These are phyloP conservation scores for Cladosporium phlei DNA, from an alignment of 2,329 filamentous ascomycete species.

Conservation along the genomic window DNA sequence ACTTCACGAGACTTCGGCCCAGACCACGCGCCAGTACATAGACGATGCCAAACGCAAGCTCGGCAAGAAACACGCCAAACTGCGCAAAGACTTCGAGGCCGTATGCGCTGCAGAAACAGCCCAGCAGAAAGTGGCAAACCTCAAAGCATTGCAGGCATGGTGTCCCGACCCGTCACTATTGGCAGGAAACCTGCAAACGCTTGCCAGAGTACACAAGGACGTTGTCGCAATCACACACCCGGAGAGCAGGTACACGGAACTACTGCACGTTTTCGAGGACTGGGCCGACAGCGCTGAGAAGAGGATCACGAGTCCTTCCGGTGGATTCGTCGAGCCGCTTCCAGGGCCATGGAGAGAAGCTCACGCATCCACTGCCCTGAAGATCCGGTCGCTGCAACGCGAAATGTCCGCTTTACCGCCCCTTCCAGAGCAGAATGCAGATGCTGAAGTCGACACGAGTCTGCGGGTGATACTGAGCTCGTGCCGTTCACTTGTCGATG, in stretches of 20 bases:
- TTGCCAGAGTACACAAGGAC: conserved; percentile 30
- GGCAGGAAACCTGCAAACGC: conserved; percentile 53
- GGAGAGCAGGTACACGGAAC: conserved; percentile 44
- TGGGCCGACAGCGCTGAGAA: conserved; percentile 45
- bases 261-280: conserved; percentile 55
- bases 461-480: conserved; percentile 47
- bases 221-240: conserved; percentile 7
- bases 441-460: conserved; percentile 32
- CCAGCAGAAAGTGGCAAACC: conserved; percentile 46
- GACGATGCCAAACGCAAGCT: conserved; percentile 47
- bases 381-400: conserved; percentile 52
- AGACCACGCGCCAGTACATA: conserved; percentile 49
- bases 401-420: conserved; percentile 47
- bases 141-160: conserved; percentile 53
- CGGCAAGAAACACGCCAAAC: conserved; percentile 23
- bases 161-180: conserved; percentile 36
- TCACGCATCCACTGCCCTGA: conserved; percentile 48
- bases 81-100: conserved; percentile 31
- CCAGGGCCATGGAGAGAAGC: conserved; percentile 58
- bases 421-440: not conserved
- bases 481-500: conserved; percentile 48
- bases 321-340: conserved; percentile 52
- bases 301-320: conserved; percentile 33
- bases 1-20: conserved; percentile 52
- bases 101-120: conserved; percentile 28